Evolutionary conservation across 352 stramenopile species (phyloP), one percentile per base, ranked within the genome.

Genomic region (Pythium utonaiense): DNA sequence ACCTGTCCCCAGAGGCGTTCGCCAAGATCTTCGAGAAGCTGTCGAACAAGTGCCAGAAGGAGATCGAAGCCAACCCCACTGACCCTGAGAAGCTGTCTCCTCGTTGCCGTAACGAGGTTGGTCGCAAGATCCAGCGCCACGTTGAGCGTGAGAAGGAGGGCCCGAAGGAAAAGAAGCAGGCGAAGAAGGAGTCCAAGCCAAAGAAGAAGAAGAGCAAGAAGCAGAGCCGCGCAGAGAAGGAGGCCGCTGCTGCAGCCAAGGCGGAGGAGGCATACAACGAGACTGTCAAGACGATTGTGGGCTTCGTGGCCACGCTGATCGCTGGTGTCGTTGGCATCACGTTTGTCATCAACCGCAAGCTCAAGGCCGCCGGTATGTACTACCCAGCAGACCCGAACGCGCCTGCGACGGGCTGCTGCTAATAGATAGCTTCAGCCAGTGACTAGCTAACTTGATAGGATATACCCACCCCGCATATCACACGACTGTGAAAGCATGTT

Each of bases 281-380:
- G 55, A 86, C 84, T 19, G 66, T 94, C 48, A 76, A 88, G 60
- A 58, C 75, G 19, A 90, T 94, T 45, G 13, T 87, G 28, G 83
- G 70, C 28, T 92, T 94, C 41, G 71, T 94, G 10, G 63, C 57
- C 22, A 92, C 84, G 51, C 34, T 91, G 25, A 53, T 92, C 49
- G 82, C 82, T 0, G 58, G 84, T n/a, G 57, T 83, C 21, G 64
- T 67, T 6, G 78, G 80, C 17, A 73, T 69, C 40, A 80, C 82
- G 31, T 91, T 75, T 61, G 68, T 84, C 67, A 89, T 93, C 57
- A 91, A 91, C 70, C 79, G 84, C 67, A 94, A 94, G 73, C 80
- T 92, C 53, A 92, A 92, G 73, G 70, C 65, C 12, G 82, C 80
- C 16, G 82, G 82, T 25, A 87, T 92, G 71, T 92, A 92, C 77